phyloP scores from a whole-genome alignment of 1,139 yeast genomes.

The Hanseniaspora uvarum region DNA sequence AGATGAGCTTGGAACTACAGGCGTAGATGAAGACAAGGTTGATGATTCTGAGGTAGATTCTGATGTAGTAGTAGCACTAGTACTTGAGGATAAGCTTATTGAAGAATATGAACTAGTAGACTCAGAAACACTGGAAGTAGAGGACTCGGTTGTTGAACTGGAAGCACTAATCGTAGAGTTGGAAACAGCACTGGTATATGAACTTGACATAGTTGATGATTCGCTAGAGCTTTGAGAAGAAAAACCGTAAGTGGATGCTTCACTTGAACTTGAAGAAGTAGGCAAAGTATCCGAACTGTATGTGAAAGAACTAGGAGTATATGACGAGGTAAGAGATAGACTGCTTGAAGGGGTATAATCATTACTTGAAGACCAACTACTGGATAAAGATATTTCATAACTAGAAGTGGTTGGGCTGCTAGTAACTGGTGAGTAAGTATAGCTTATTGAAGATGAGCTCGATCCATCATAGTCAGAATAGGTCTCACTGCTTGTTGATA shows the following conservation, averaged over 20 bases:
- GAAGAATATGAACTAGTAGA: background rate
- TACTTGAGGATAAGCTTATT: too few species aligned
- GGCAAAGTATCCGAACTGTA: background rate
- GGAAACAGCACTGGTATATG: background rate
- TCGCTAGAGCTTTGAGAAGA: conserved; percentile 5
- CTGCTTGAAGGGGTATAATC: too few species aligned
- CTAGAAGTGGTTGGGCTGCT: background rate
- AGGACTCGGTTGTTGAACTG: background rate
- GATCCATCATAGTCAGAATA: too few species aligned
- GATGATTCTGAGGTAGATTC: background rate
- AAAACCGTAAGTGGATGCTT: background rate
- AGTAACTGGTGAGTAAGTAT: too few species aligned
- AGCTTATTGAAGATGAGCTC: too few species aligned
- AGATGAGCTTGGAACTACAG: background rate
- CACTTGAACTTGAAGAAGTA: background rate
- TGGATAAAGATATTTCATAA: background rate
- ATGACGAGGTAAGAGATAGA: too few species aligned
- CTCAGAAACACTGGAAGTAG: background rate
- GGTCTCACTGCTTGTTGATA: too few species aligned
- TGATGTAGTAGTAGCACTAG: too few species aligned
- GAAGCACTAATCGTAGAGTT: conserved; percentile 10
- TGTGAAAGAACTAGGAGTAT: background rate
- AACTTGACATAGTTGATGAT: background rate
- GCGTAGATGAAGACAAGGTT: background rate
- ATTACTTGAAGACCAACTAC: background rate